phyloP scores from a whole-genome alignment of 75 land plant genomes.

The Adiantum capillusveneris region DNA sequence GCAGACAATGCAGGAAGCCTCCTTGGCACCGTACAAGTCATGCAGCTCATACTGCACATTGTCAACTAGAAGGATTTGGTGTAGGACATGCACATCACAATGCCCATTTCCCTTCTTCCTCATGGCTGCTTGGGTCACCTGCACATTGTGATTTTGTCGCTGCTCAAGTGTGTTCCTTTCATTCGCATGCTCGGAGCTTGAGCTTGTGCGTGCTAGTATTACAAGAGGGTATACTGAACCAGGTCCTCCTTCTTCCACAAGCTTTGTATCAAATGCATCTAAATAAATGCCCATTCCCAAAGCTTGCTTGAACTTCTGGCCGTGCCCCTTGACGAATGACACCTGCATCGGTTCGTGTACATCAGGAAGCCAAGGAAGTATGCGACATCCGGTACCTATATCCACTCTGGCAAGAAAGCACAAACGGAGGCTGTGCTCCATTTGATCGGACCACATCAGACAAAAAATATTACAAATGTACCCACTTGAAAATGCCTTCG shows the following conservation, averaged over 20 bases:
- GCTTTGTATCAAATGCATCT: slow-evolving; percentile 48
- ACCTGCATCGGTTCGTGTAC: slow-evolving; percentile 45
- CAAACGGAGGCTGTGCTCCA: slow-evolving; percentile 52
- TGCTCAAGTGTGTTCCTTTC: slow-evolving; percentile 9
- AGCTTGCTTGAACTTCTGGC: slow-evolving; percentile 74
- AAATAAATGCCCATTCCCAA: slow-evolving; percentile 80
- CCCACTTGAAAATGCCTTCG: not conserved
- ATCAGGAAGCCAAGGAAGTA: slow-evolving; percentile 42
- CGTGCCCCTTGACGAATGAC: slow-evolving; percentile 63
- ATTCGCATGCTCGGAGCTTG: slow-evolving; percentile 21
- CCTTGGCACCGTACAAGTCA: slow-evolving; percentile 90
- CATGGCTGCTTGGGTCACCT: slow-evolving; percentile 78
- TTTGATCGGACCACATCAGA: not conserved
- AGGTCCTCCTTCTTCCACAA: slow-evolving; percentile 40
- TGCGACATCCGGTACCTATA: slow-evolving; percentile 27
- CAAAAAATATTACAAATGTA: not conserved
- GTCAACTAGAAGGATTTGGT: slow-evolving; percentile 75
- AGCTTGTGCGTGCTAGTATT: slow-evolving; percentile 54
- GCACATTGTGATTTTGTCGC: slow-evolving; percentile 44
- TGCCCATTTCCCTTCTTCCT: slow-evolving; percentile 57
- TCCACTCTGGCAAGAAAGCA: slow-evolving; percentile 77
- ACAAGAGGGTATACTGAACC: slow-evolving; percentile 55
- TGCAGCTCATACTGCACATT: slow-evolving; percentile 74
- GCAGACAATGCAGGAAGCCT: slow-evolving; percentile 84
- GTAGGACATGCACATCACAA: slow-evolving; percentile 61